Evolutionary conservation across 2,329 filamentous ascomycete species (phyloP), one percentile per base, ranked within the genome.

Genomic region (Colletotrichum chrysophilum): DNA sequence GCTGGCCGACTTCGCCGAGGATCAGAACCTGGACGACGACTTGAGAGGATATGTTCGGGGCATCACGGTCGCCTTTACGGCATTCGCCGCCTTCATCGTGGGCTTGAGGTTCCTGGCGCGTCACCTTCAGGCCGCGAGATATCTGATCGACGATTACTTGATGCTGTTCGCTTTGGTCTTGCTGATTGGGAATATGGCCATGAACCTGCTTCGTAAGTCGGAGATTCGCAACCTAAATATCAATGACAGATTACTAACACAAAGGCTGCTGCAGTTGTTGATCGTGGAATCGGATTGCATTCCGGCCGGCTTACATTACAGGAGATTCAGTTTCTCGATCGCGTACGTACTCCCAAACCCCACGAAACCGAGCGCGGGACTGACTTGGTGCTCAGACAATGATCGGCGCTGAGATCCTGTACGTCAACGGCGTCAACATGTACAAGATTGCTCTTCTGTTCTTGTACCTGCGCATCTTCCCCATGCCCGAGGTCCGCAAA

Each of bases 391-490:
- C 26, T 1, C 21, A 74, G 72, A 74, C 34, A 6, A 74, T 76
- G 70, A 69, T 76, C 5, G 74, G 74, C 18, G 74, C 74, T 3
- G 74, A 76, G 34, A 73, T 76, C 18, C 30, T 76, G 14, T 76
- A 76, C n/a, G 70, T 76, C 70, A 76, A 76, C 28, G 74, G 74
- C 48, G 74, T 76, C 56, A 76, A 76, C 21, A 58, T 76, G 5
- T 76, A 76, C 70, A 87, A 87, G 76, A 77, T 86, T 7, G 85
- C 86, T 2, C 77, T 88, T 12, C 77, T 87, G 5, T 81, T 85
- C 58, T 86, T 88, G 74, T 88, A 87, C 69, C 79, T 86, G 6
- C 81, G 83, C 32, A 85, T 88, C 66, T 88, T 88, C 43, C 84
- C 85, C 0, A 79, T 80, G 0, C 77, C 62, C 4, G 74, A 60